phyloP scores from a whole-genome alignment of 352 stramenopile genomes.

The Globisporangium heterothallicum region DNA sequence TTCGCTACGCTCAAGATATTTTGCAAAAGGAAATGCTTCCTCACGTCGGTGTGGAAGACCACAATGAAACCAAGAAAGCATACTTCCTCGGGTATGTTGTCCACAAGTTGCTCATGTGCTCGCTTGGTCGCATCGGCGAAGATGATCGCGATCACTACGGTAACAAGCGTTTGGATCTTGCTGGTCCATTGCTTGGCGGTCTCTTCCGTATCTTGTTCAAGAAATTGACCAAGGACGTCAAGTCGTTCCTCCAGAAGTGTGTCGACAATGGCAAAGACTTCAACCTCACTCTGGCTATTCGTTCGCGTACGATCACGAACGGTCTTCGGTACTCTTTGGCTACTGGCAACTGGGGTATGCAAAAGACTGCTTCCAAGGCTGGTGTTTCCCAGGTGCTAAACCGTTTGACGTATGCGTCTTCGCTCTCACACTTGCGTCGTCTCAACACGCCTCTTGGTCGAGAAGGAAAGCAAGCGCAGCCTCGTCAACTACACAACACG shows the following conservation, averaged over 20 bases:
- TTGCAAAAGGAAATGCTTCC: conserved; percentile 99
- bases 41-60: conserved; percentile 97
- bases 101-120: conserved; percentile 99
- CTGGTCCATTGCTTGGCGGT: conserved; percentile 94
- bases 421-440: conserved; percentile 97
- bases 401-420: conserved; percentile 98
- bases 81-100: conserved; percentile 99
- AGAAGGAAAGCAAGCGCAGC: conserved; percentile 99
- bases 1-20: conserved; percentile 97
- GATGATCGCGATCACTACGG: conserved; percentile 99
- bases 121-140: conserved; percentile 94
- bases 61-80: conserved; percentile 95
- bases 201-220: conserved; percentile 98
- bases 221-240: conserved; percentile 98
- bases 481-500: conserved; percentile 99
- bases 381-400: conserved; percentile 99
- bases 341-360: conserved; percentile 99
- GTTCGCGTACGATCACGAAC: conserved; percentile 97
- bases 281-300: conserved; percentile 96
- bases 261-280: conserved; percentile 93
- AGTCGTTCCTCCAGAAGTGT: conserved; percentile 90
- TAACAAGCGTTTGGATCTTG: conserved; percentile 99
- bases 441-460: conserved; percentile 98
- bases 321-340: conserved; percentile 98
- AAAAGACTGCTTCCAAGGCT: conserved; percentile 93